Conservation (phyloP, 257 asterid species). For the Solanum corneliomulleri region DNA sequence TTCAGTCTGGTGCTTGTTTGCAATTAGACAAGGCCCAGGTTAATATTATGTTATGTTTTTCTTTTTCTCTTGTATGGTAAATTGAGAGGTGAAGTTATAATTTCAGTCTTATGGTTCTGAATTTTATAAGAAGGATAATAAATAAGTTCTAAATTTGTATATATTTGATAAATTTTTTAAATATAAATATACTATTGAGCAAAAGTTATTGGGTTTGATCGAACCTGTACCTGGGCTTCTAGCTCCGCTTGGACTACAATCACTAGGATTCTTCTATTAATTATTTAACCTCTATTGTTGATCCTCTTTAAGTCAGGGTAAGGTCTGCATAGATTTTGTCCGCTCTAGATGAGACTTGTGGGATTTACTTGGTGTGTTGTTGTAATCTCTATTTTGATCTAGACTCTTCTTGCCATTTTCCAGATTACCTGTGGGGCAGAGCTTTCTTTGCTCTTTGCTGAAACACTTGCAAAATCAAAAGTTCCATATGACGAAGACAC, state of each 20-base stretch:
- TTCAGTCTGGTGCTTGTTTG: slow-evolving; percentile 82
- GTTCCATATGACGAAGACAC: slow-evolving; percentile 48
- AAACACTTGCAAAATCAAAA: slow-evolving; percentile 75
- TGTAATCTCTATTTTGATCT: not conserved
- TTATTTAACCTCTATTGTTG: not conserved
- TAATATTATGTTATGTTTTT: not conserved
- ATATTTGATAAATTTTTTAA: no score
- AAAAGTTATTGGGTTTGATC: not conserved
- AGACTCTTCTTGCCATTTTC: not conserved
- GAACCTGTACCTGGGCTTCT: not conserved
- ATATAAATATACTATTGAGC: not conserved
- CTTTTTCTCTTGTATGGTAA: not conserved
- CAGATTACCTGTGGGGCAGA: slow-evolving; percentile 95
- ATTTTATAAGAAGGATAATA: not conserved
- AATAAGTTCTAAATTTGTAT: not conserved
- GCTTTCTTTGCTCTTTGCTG: slow-evolving; percentile 80
- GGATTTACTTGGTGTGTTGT: not conserved
- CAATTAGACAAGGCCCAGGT: slow-evolving; percentile 81
- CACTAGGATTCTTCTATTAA: not conserved
- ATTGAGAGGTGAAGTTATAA: no score
- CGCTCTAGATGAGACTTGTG: not conserved
- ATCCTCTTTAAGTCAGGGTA: not conserved
- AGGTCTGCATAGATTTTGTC: not conserved
- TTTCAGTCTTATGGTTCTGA: not conserved
- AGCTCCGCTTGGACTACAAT: not conserved